A percentile compares a stretch with the other conserved stretches of the same genome.
These are phyloP conservation scores for Pyrenochaeta sp. DNA, from an alignment of 2,329 filamentous ascomycete species.

Conservation along the genomic window DNA sequence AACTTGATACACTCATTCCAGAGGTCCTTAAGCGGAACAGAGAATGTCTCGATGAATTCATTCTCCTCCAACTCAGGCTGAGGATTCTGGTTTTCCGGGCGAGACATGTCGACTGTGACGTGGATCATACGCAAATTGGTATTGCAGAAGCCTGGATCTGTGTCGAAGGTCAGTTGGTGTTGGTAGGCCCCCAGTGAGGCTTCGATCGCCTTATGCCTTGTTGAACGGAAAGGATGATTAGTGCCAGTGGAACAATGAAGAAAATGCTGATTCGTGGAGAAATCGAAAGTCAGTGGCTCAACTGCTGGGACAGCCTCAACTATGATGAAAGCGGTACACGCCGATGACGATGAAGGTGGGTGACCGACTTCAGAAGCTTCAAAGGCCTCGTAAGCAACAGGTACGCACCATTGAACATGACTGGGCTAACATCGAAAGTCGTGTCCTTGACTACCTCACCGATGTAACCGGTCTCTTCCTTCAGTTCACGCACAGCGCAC, in stretches of 20 bases:
- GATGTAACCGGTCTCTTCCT: slow-evolving; percentile 71
- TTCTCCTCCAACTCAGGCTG: slow-evolving; percentile 77
- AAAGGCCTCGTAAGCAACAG: neutral
- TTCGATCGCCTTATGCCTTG: neutral
- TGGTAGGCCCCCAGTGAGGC: neutral
- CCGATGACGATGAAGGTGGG: neutral
- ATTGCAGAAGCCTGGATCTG: slow-evolving; percentile 54
- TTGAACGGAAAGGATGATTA: too few relatives aligned
- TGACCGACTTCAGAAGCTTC: neutral
- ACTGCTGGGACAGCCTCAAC: too few relatives aligned
- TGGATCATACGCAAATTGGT: slow-evolving; percentile 70
- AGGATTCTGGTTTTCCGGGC: slow-evolving; percentile 73
- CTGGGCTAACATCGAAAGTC: slow-evolving; percentile 46
- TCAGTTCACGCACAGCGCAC: slow-evolving; percentile 68
- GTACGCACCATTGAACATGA: slow-evolving; percentile 55
- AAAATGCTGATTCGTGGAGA: neutral
- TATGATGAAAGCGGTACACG: neutral
- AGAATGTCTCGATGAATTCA: slow-evolving; percentile 84
- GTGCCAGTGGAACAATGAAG: too few relatives aligned
- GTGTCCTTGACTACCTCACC: slow-evolving; percentile 52
- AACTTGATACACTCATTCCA: slow-evolving; percentile 73
- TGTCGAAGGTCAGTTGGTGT: neutral
- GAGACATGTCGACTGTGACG: slow-evolving; percentile 73
- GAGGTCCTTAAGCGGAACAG: slow-evolving; percentile 68
- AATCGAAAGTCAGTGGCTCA: neutral